Conservation (phyloP, 2,329 filamentous ascomycete species). For the Sarocladiaceae sp. region DNA sequence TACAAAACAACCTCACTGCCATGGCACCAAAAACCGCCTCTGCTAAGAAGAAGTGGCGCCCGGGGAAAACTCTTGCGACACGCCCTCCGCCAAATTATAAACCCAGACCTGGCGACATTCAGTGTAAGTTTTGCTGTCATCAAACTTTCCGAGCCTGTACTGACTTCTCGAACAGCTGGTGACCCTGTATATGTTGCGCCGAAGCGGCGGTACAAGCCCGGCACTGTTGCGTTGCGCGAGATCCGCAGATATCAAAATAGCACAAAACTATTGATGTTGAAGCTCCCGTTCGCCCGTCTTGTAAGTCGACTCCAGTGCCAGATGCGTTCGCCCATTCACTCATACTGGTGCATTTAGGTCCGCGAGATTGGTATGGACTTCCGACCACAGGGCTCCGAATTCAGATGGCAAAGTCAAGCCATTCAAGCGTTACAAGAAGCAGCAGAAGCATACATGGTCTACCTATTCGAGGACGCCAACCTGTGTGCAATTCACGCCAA, state of each 20-base stretch:
- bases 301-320: conserved; percentile 36
- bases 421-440: conserved; percentile 93
- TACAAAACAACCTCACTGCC: not conserved
- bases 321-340: not conserved
- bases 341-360: not conserved
- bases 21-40: conserved; percentile 8
- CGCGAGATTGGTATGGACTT: conserved; percentile 69
- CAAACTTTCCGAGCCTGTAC: conserved; percentile 21
- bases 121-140: conserved; percentile 27
- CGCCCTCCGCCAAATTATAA: conserved; percentile 14
- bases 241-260: conserved; percentile 87
- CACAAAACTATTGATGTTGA: conserved; percentile 79
- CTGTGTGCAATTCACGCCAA: conserved; percentile 96
- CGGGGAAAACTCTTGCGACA: conserved; percentile 12
- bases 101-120: conserved; percentile 35
- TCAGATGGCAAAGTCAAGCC: conserved; percentile 95
- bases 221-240: conserved; percentile 84
- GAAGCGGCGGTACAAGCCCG: conserved; percentile 66
- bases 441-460: conserved; percentile 91
- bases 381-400: conserved; percentile 59
- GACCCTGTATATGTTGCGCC: conserved; percentile 63
- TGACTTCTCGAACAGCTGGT: conserved; percentile 50
- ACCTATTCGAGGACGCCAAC: conserved; percentile 81
- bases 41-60: conserved; percentile 12
- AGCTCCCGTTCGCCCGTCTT: conserved; percentile 75